Conservation (phyloP, 768 basidiomycete genomes). For the Kwoniella dejecticola region DNA sequence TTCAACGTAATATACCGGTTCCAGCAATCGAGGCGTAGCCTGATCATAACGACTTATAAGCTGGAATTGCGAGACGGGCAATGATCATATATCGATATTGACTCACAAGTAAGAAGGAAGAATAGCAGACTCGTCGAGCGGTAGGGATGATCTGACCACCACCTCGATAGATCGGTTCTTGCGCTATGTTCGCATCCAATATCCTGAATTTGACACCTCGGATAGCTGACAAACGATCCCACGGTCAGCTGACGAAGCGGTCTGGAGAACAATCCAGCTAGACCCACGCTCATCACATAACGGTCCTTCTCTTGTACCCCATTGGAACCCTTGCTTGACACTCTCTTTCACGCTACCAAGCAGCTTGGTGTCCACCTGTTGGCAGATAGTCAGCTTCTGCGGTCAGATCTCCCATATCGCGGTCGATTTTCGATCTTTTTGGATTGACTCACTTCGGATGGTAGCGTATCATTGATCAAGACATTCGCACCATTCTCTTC, state of each 20-base stretch:
- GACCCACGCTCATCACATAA: slow-evolving; percentile 96
- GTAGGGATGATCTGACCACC: slow-evolving; percentile 99
- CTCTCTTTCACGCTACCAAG: slow-evolving; percentile 87
- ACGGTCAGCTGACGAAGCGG: slow-evolving; percentile 7
- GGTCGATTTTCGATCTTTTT: too few relatives aligned
- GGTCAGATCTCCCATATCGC: too few relatives aligned
- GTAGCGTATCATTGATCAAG: slow-evolving; percentile 91
- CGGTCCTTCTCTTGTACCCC: slow-evolving; percentile 97
- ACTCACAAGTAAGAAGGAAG: slow-evolving; percentile 94
- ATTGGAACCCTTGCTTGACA: slow-evolving; percentile 99
- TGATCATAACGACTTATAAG: slow-evolving; percentile 51
- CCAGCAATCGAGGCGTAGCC: slow-evolving; percentile 94
- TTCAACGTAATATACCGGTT: slow-evolving; percentile 97
- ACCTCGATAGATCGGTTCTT: slow-evolving; percentile 95
- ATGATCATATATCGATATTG: neutral
- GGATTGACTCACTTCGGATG: slow-evolving; percentile 71
- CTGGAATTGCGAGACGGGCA: slow-evolving; percentile 3
- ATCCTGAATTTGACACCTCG: slow-evolving; percentile 98
- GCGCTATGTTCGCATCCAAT: slow-evolving; percentile 85
- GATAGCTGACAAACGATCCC: slow-evolving; percentile 68
- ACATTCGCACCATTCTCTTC: slow-evolving; percentile 94
- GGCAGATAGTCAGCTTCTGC: too few relatives aligned
- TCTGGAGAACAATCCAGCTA: neutral
- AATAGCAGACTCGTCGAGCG: slow-evolving; percentile 97
- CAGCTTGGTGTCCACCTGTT: slow-evolving; percentile 86